Percentiles rank a stretch among this genome's conserved stretches.
Conservation (phyloP, 2,329 filamentous ascomycete species). For the Pseudonectria buxi region DNA sequence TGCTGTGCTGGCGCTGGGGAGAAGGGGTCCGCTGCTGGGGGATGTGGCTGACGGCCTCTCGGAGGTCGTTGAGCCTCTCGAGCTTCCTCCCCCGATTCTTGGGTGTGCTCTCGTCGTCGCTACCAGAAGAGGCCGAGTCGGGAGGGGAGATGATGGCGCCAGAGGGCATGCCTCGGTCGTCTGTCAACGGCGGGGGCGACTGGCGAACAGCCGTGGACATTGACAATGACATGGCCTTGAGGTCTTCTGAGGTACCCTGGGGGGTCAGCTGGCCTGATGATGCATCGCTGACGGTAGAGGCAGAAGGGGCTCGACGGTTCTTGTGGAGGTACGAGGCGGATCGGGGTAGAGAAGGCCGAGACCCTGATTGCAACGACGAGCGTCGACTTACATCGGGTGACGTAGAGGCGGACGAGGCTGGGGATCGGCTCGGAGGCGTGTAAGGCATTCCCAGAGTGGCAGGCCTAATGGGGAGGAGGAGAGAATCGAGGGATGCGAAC, state of each 20-base stretch:
- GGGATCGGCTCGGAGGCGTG: conserved; percentile 67
- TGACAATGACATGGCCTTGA: conserved; percentile 34
- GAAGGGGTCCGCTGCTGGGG: conserved; percentile 41
- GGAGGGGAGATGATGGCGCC: conserved; percentile 88
- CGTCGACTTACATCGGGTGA: conserved; percentile 54
- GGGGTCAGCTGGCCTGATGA: conserved; percentile 36
- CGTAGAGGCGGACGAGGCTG: conserved; percentile 49
- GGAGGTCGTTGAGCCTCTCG: conserved; percentile 58
- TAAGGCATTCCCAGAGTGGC: conserved; percentile 66
- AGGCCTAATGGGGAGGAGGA: conserved; percentile 12
- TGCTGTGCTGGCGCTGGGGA: conserved; percentile 33
- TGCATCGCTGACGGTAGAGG: conserved; percentile 21
- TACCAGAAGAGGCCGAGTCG: conserved; percentile 72
- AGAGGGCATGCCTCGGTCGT: conserved; percentile 65
- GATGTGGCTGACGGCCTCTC: conserved; percentile 77
- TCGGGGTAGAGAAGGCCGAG: conserved; percentile 51
- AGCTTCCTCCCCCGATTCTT: conserved; percentile 42
- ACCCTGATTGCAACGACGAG: conserved; percentile 46
- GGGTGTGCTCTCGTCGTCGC: conserved; percentile 68
- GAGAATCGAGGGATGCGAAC: conserved; percentile 16
- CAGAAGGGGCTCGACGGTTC: conserved; percentile 54
- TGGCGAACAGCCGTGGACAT: conserved; percentile 57
- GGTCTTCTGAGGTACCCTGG: conserved; percentile 43
- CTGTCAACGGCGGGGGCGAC: conserved; percentile 74
- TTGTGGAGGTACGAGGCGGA: conserved; percentile 61